phyloP scores from a whole-genome alignment of 306 rosid genomes.

The Adenanthera pavonina region DNA sequence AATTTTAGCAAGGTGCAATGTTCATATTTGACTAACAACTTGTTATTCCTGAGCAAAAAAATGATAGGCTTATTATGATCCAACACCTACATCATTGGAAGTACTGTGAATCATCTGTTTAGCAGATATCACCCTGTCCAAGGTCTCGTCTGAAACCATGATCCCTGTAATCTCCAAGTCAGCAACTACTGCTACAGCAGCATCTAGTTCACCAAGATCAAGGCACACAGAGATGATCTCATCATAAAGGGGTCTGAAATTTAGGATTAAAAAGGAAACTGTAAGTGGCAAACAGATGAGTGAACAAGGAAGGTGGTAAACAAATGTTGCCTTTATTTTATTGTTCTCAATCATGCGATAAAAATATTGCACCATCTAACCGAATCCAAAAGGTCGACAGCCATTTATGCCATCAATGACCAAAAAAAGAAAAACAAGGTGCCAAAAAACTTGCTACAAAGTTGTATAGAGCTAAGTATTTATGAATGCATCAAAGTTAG shows the following conservation, averaged over 20 bases:
- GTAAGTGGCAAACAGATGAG: slow-evolving; percentile 28
- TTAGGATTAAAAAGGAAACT: slow-evolving; percentile 13
- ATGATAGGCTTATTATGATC: slow-evolving; percentile 29
- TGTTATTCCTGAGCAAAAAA: not conserved
- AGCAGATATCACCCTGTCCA: slow-evolving; percentile 83
- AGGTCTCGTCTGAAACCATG: slow-evolving; percentile 75
- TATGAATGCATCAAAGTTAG: not conserved
- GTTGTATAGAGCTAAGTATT: not conserved
- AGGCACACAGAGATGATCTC: slow-evolving; percentile 78
- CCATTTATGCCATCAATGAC: slow-evolving; percentile 4
- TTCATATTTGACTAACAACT: slow-evolving; percentile 17
- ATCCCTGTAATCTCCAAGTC: slow-evolving; percentile 88
- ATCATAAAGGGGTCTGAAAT: slow-evolving; percentile 80
- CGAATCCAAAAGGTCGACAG: slow-evolving; percentile 13
- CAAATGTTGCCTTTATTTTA: slow-evolving; percentile 15
- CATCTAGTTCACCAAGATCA: slow-evolving; percentile 91
- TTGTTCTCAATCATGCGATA: slow-evolving; percentile 5
- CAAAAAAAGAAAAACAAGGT: not conserved
- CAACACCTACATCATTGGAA: slow-evolving; percentile 27
- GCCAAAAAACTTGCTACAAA: not conserved
- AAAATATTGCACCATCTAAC: slow-evolving; percentile 27
- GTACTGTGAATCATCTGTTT: slow-evolving; percentile 47
- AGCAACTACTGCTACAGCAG: slow-evolving; percentile 93
- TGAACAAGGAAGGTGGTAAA: slow-evolving; percentile 14
- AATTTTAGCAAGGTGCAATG: slow-evolving; percentile 33